Evolutionary conservation across 768 basidiomycete species (phyloP), one percentile per base, ranked within the genome.

Genomic region (Lanmaoa rubissima): DNA sequence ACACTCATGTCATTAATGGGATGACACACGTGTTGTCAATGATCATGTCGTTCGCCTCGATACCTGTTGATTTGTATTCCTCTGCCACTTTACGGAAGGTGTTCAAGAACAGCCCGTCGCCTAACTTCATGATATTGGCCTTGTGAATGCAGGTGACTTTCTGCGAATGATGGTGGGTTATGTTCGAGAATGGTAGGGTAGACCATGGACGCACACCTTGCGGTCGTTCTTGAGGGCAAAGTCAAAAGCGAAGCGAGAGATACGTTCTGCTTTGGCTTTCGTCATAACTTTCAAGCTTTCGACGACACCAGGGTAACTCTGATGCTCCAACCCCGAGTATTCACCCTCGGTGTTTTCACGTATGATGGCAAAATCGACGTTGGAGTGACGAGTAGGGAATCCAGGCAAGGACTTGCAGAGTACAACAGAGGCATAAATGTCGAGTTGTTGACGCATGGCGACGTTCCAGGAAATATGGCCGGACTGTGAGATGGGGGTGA

Each of bases 81-180:
- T 98, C 93, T 35, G 94, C 97, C 57, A 99, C 84, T 58, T 86
- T 83, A 65, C 94, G 91, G 87, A 98, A 99, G 24, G 95, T 98
- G 76, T 94, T 95, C 66, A 98, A 83, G 87, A 98, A 98, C 42
- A 99, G 85, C 74, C 97, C 97, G 69, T 98, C 97, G 73, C 96
- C 96, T 65, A 98, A 87, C 76, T 99, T 99, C 97, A 99, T 99
- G 81, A 99, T 99, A 81, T 98, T 98, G 67, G 97, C 97, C 77
- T 99, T 99, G 86, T 99, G 97, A 44, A 99, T 94, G 69, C 95
- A 98, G 41, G 97, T 99, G 64, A 99, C 96, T 90, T 96, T 98
- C 94, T 96, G 64, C 2, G 46, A 39, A 28, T 45, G 45, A 35
- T 61, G n/a, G 28, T 5, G 34, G 14, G 19, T 54, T 24, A 41